Conservation (phyloP, 257 asterid genomes). For the Haberlea rhodopensis region DNA sequence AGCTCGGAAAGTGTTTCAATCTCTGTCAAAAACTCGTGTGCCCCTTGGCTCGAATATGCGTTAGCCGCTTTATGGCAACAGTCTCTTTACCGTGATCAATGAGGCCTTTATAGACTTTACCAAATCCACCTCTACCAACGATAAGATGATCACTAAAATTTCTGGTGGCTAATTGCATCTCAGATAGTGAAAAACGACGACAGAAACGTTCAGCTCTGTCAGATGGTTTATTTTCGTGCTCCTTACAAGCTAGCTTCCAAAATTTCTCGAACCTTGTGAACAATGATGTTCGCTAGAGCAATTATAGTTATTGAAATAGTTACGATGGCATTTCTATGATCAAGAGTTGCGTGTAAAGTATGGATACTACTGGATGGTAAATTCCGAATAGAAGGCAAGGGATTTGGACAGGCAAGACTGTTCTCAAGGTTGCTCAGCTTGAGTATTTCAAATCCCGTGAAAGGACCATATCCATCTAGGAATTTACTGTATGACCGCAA, state of each 20-base stretch:
- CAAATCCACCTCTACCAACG: constrained; percentile 58
- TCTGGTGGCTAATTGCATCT: constrained; percentile 41
- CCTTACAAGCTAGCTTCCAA: constrained; percentile 27
- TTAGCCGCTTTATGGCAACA: constrained; percentile 49
- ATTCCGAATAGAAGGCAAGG: constrained; percentile 6
- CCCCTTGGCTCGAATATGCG: constrained; percentile 44
- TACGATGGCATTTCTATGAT: constrained; percentile 27
- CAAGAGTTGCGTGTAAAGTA: neutral
- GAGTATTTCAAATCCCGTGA: constrained; percentile 41
- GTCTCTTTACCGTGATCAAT: constrained; percentile 37
- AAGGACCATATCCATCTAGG: constrained; percentile 24
- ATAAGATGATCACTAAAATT: constrained; percentile 36
- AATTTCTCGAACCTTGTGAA: constrained; percentile 26
- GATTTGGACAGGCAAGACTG: constrained; percentile 36
- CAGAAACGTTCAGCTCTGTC: constrained; percentile 29
- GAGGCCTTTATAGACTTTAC: constrained; percentile 46
- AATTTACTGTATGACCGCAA: constrained; percentile 24
- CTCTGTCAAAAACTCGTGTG: constrained; percentile 46
- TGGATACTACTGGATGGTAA: constrained; percentile 16
- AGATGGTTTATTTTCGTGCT: constrained; percentile 30
- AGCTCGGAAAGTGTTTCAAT: constrained; percentile 46
- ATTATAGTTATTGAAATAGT: constrained; percentile 28
- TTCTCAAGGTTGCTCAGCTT: constrained; percentile 48
- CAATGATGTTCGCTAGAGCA: constrained; percentile 29
- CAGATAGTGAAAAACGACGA: constrained; percentile 44